A percentile compares a stretch with the other conserved stretches of the same genome.
phyloP scores from a whole-genome alignment of 148 eudicot species.

The Oxyria digyna region DNA sequence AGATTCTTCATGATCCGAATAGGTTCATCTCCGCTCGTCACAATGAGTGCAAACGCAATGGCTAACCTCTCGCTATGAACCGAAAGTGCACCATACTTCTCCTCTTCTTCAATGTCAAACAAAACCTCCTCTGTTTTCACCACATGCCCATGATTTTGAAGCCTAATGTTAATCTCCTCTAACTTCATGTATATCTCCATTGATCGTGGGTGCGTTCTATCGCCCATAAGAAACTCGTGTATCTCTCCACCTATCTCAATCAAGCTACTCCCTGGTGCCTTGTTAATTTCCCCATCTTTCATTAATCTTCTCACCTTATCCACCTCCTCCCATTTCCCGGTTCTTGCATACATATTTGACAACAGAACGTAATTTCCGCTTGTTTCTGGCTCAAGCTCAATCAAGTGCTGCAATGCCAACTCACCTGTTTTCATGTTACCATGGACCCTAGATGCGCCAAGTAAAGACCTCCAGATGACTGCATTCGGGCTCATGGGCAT shows the following conservation, averaged over 20 bases:
- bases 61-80: conserved; percentile 37
- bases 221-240: conserved; percentile 31
- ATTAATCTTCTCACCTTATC: conserved; percentile 23
- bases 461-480: conserved; percentile 32
- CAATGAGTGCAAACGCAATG: conserved; percentile 28
- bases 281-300: conserved; percentile 24
- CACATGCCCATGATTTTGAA: conserved; percentile 23
- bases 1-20: conserved; percentile 33
- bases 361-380: conserved; percentile 37
- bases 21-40: conserved; percentile 4
- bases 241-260: conserved; percentile 26
- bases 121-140: conserved; percentile 23
- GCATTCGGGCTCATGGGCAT: conserved; percentile 41
- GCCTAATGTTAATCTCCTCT: conserved; percentile 20
- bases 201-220: conserved; percentile 18
- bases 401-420: conserved; percentile 18
- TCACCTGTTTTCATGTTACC: conserved; percentile 25
- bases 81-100: conserved; percentile 26
- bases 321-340: conserved; percentile 30
- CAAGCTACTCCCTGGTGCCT: conserved; percentile 29
- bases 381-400: conserved; percentile 31
- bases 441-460: conserved; percentile 31
- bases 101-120: conserved; percentile 39
- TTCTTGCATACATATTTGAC: conserved; percentile 31
- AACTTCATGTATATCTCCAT: conserved; percentile 20